These are phyloP conservation scores for Gnomoniopsis sp. DNA, from an alignment of 2,329 filamentous ascomycete species.

Conservation along the genomic window DNA sequence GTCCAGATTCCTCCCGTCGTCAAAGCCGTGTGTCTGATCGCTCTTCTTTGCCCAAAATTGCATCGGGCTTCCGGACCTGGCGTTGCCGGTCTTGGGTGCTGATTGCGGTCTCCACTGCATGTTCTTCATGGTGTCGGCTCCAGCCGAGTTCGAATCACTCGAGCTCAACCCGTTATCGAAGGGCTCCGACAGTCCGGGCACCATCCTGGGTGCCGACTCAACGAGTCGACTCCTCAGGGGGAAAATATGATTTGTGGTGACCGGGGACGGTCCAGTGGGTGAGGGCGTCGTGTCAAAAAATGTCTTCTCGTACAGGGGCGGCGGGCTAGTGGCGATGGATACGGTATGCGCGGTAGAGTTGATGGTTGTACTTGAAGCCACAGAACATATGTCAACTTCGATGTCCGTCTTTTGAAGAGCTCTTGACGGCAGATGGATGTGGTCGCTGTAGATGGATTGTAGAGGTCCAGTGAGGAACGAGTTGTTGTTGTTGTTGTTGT, in stretches of 20 bases:
- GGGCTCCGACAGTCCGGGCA: neutral
- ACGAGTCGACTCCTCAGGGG: neutral
- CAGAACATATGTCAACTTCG: neutral
- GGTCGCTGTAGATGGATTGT: neutral
- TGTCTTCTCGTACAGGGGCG: neutral
- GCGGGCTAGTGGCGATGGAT: neutral
- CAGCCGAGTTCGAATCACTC: neutral
- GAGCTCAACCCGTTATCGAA: neutral
- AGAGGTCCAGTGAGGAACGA: neutral
- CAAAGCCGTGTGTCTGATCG: neutral
- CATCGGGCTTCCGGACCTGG: slow-evolving; percentile 10
- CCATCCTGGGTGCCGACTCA: neutral
- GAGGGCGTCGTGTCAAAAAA: neutral
- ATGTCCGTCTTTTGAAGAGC: too few relatives aligned
- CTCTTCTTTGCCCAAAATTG: slow-evolving; percentile 9
- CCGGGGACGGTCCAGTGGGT: neutral
- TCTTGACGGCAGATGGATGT: neutral
- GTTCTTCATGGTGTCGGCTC: neutral
- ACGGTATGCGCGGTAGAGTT: neutral
- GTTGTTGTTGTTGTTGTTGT: neutral
- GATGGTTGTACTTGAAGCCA: neutral
- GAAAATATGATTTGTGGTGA: neutral
- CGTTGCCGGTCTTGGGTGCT: slow-evolving; percentile 9
- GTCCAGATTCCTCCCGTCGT: neutral
- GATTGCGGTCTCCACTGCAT: slow-evolving; percentile 15